Conservation (phyloP, 2,329 filamentous ascomycete genomes). For the Clonostachys chloroleuca region DNA sequence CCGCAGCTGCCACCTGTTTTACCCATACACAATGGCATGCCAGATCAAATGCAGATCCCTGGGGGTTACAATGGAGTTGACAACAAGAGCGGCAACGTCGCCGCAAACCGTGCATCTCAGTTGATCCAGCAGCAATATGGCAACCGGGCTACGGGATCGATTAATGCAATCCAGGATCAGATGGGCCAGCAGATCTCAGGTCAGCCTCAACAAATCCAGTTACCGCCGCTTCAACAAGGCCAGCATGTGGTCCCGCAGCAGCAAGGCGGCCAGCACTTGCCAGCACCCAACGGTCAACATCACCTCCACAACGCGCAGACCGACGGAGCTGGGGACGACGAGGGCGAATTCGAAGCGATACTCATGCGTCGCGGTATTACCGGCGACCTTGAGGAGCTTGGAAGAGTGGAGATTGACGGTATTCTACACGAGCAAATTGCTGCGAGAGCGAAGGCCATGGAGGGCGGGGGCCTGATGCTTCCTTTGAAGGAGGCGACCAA, state of each 20-base stretch:
- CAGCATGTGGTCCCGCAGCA: constrained; percentile 17
- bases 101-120: constrained; percentile 50
- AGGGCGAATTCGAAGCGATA: constrained; percentile 52
- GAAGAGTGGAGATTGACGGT: constrained; percentile 60
- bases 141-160: constrained; percentile 58
- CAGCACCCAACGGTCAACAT: constrained; percentile 9
- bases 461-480: constrained; percentile 73
- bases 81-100: constrained; percentile 28
- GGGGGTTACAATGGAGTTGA: constrained; percentile 23
- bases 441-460: constrained; percentile 61
- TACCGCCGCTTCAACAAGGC: constrained; percentile 3
- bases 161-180: constrained; percentile 41
- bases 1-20: constrained; percentile 21
- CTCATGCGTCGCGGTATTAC: constrained; percentile 51
- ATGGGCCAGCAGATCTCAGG: constrained; percentile 18
- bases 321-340: constrained; percentile 61
- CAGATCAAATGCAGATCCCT: constrained; percentile 22
- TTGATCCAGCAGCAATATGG: constrained; percentile 59
- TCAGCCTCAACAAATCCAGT: constrained; percentile 10
- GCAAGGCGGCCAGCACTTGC: constrained; percentile 24
- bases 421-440: constrained; percentile 66
- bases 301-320: constrained; percentile 50
- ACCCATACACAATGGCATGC: constrained; percentile 7
- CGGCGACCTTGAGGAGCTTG: constrained; percentile 51
- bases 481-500: constrained; percentile 54